Conservation (phyloP, 495 filamentous ascomycete genomes). For the Venustampulla echinocandica region DNA sequence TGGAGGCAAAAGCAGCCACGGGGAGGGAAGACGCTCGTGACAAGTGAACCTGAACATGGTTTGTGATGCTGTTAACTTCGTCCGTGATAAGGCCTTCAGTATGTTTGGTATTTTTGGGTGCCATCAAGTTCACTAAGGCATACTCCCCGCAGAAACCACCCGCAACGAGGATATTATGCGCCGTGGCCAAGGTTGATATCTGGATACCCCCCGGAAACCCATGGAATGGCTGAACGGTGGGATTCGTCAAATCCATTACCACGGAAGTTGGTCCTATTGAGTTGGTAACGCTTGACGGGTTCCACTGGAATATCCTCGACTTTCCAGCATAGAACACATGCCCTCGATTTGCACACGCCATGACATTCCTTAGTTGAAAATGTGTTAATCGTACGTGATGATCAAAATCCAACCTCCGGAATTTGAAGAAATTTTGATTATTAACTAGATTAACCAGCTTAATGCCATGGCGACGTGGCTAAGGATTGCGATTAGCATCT, state of each 20-base stretch:
- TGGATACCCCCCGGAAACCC: conserved; percentile 27
- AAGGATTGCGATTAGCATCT: too few species aligned
- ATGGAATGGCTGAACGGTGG: conserved; percentile 32
- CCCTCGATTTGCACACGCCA: conserved; percentile 64
- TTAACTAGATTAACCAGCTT: conserved; percentile 28
- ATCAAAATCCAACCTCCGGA: conserved; percentile 58
- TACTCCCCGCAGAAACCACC: conserved; percentile 82
- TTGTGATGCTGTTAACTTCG: conserved; percentile 69
- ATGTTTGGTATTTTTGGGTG: conserved; percentile 32
- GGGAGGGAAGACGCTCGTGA: conserved; percentile 53
- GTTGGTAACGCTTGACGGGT: conserved; percentile 34
- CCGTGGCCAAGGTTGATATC: conserved; percentile 65
- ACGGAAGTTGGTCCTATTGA: conserved; percentile 29
- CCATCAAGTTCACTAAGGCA: conserved; percentile 49
- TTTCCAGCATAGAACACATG: conserved; percentile 67
- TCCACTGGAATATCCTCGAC: conserved; percentile 46
- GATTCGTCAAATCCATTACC: conserved; percentile 56
- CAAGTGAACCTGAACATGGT: conserved; percentile 67
- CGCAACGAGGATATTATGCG: conserved; percentile 59
- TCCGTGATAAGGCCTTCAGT: conserved; percentile 59
- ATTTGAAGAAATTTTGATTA: conserved; percentile 56
- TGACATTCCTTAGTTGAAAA: conserved; percentile 82
- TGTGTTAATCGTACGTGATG: conserved; percentile 61
- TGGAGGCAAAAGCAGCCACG: conserved; percentile 71
- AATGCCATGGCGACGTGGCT: conserved; percentile 18